Base-by-base conservation (phyloP, 768 basidiomycete species). In the Xerocomus potaroensis region DNA sequence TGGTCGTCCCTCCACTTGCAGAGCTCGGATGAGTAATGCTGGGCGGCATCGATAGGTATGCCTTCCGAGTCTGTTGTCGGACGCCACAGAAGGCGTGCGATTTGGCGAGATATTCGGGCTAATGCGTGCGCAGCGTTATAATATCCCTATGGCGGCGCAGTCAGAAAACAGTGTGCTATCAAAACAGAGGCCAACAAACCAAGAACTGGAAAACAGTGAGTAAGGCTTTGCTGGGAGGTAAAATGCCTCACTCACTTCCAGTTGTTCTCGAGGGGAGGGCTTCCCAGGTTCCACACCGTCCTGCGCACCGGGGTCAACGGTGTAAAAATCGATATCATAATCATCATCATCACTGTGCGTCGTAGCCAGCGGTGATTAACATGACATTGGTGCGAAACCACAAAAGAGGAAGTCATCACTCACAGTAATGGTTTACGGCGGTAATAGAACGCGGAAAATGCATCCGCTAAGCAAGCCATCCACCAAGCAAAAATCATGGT, bases 401-500 rank as follows among this genome's bases (percentile, higher is more conserved):
- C 33, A 2, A 29, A 50, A 45, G 37, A 14, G 38, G 49, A 39
- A 38, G 19, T 15, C 32, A 27, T 36, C 32, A 64, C 78, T 57
- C 56, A 81, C 71, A 93, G 71, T 56, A 85, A 75, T 7, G 91
- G 90, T 67, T 91, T 91, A 52, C 84, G 76, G 50, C 90, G 80
- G 69, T 91, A 90, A 66, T 91, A 92, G 26, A 82, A 81, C 24
- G 89, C 79, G 22, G 81, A 80, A 67, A 86, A 91, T 7, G 90
- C 88, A 59, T 96, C 93, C 27, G 79, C 75, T 37, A 92, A 72
- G 65, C 85, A 88, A 8, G 91, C 84, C 80, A 92, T 87, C 91
- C 92, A 94, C 86, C 91, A 93, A 1, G 91, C 85, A 60, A 91
- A 92, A 42, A 88, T 85, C 83, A 91, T 87, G 6, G 85, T 89